Base-by-base conservation (phyloP, 768 basidiomycete species). In the Suillus alpinus region DNA sequence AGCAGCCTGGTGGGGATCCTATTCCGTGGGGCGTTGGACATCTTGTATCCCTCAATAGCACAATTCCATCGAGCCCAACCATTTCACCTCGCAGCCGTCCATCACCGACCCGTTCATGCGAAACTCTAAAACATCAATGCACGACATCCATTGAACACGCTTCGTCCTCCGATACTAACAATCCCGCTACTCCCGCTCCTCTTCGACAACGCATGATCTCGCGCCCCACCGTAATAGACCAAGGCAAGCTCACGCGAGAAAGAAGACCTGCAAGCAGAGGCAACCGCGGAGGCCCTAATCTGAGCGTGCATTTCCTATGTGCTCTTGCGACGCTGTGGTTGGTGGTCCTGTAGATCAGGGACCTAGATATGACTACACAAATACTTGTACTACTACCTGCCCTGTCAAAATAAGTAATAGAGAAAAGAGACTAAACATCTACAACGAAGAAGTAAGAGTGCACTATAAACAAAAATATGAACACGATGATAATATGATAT, bases 1-100 rank as follows among this genome's bases (percentile, higher is more conserved):
- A 62, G 13, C 78, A 78, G 56, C 74, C 76, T 3, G 68, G 70
- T 32, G 76, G 78, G 32, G 71, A 75, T 18, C 47, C 64, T 26
- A 69, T 76, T 36, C 74, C 78, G 18, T 79, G 78, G 77, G 78
- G 78, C 1, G 41, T 58, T 12, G 78, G 78, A 12, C 59, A 59
- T 18, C 43, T 71, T 12, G 58, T 26, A 14, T 12, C 53, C 16
- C 18, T 37, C 23, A 23, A 37, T 16, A 16, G 52, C 10, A 50
- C 31, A 18, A 6, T 16, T 12, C 16, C 16, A 3, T 29, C 53
- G 9, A 26, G 26, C 37, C 9, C 37, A 9, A 7, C 9, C 23
- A 10, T 55, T 40, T 29, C 53, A 39, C 37, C 52, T 37, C 20
- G 20, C 36, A 37, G 52, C 14, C 36, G 8, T 26, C 4, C 34